These are phyloP conservation scores for Priceomyces medius DNA, from an alignment of 805 yeast species.

Conservation along the genomic window DNA sequence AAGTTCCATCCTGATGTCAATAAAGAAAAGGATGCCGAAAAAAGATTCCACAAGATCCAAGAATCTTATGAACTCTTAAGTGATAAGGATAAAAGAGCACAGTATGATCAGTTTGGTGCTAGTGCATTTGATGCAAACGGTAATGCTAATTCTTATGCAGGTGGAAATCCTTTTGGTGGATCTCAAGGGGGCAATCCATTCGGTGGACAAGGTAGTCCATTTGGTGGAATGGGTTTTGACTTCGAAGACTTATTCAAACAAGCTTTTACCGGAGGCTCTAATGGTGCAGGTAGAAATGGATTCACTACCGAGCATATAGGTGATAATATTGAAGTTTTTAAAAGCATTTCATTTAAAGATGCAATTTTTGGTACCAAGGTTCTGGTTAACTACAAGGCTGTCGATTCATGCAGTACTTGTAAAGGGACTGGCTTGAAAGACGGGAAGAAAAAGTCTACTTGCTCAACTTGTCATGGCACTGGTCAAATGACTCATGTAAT, in stretches of 20 bases:
- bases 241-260: slow-evolving; percentile 47
- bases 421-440: slow-evolving; percentile 80
- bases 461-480: slow-evolving; percentile 87
- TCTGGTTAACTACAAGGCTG: slow-evolving; percentile 65
- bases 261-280: slow-evolving; percentile 48
- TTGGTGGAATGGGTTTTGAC: slow-evolving; percentile 52
- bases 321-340: slow-evolving; percentile 78
- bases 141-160: slow-evolving; percentile 48
- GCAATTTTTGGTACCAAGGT: slow-evolving; percentile 77
- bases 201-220: slow-evolving; percentile 47
- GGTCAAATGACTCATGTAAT: slow-evolving; percentile 84
- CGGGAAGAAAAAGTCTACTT: slow-evolving; percentile 72
- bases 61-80: slow-evolving; percentile 91
- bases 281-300: slow-evolving; percentile 39
- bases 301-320: slow-evolving; percentile 82
- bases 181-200: slow-evolving; percentile 39
- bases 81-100: slow-evolving; percentile 79
- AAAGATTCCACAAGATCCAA: slow-evolving; percentile 87
- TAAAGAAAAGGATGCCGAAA: slow-evolving; percentile 85
- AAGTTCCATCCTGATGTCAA: slow-evolving; percentile 96
- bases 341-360: slow-evolving; percentile 77
- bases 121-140: slow-evolving; percentile 72
- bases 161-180: slow-evolving; percentile 44
- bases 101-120: slow-evolving; percentile 90
- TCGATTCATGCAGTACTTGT: slow-evolving; percentile 78